Base-by-base conservation (phyloP, 2,329 filamentous ascomycete genomes). In the Eurotiales sp. region DNA sequence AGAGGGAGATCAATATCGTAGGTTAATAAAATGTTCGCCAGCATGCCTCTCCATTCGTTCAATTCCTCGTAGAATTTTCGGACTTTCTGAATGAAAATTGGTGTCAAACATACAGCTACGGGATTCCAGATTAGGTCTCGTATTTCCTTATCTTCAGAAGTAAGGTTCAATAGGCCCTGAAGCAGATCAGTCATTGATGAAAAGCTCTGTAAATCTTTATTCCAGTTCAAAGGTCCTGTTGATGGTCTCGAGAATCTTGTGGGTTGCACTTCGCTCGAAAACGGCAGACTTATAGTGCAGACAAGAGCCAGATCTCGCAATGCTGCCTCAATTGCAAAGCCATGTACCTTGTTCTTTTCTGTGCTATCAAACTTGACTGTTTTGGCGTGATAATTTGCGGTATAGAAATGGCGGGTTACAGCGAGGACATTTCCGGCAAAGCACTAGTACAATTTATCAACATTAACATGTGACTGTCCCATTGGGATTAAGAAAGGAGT, bases 201-300 rank as follows among this genome's bases (percentile, higher is more conserved):
- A 4, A 14, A 12, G 10, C 10, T 32, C 10, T 8, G 29, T 32
- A n/a, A n/a, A n/a, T n/a, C n/a, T n/a, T n/a, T n/a, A n/a, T n/a
- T n/a, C n/a, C n/a, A 27, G 25, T 5, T 27, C 25, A 10, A 6
- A 27, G 25, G 5, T 27, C 10, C 30, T 15, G 19, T 23, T 12
- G 19, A 21, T 25, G 39, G 19, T 4, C 3, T 23, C 17, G 21
- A 41, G n/a, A 23, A n/a, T 14, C n/a, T 8, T 21, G 39, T 52
- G 14, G 44, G 37, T 39, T 37, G 17, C 14, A 54, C 23, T 22
- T 44, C 21, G 7, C 44, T 55, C 5, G 50, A 53, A 19, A 54
- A 40, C 8, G 58, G 58, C 15, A 56, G 42, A 10, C 46, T 40
- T 10, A 59, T 49, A 34, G 51, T 51, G 32, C 54, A 53, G 29